phyloP scores from a whole-genome alignment of 306 rosid species.

The Corylus avellana region DNA sequence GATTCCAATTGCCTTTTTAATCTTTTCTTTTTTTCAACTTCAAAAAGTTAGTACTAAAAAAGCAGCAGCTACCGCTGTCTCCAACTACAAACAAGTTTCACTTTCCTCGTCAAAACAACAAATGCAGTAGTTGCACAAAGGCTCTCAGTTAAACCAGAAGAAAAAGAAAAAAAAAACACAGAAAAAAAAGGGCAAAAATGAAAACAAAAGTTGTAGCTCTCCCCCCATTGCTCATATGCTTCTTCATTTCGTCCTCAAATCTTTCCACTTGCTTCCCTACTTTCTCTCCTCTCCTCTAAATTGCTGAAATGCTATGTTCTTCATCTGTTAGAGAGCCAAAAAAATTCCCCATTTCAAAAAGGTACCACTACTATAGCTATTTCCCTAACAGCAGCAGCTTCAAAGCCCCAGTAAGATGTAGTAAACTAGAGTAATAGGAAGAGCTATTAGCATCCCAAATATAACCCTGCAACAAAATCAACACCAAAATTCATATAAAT shows the following conservation, averaged over 20 bases:
- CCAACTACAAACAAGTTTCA: conserved; percentile 36
- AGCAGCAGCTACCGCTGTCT: not conserved
- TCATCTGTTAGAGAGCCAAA: conserved; percentile 43
- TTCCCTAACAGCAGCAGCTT: conserved; percentile 19
- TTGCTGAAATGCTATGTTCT: conserved; percentile 32
- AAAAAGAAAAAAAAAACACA: too few species aligned
- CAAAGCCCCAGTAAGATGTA: conserved; percentile 79
- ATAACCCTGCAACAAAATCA: conserved; percentile 58
- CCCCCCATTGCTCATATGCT: not conserved
- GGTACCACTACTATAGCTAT: conserved; percentile 32
- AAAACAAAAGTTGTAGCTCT: conserved; percentile 22
- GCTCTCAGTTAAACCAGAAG: not conserved
- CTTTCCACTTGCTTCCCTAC: conserved; percentile 1
- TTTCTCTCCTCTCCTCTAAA: conserved; percentile 7
- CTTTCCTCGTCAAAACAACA: conserved; percentile 36
- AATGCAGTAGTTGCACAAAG: conserved; percentile 23
- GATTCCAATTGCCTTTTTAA: conserved; percentile 29
- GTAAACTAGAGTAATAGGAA: conserved; percentile 75
- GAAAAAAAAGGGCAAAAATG: conserved; percentile 11
- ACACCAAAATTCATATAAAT: not conserved
- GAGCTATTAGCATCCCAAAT: conserved; percentile 83
- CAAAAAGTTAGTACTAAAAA: not conserved
- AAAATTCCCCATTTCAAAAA: conserved; percentile 4
- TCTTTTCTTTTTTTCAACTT: conserved; percentile 19
- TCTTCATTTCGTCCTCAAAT: conserved; percentile 8